A percentile compares a stretch with the other conserved stretches of the same genome.
phyloP scores from a whole-genome alignment of 805 yeast species.

The Metschnikowia colocasiae region DNA sequence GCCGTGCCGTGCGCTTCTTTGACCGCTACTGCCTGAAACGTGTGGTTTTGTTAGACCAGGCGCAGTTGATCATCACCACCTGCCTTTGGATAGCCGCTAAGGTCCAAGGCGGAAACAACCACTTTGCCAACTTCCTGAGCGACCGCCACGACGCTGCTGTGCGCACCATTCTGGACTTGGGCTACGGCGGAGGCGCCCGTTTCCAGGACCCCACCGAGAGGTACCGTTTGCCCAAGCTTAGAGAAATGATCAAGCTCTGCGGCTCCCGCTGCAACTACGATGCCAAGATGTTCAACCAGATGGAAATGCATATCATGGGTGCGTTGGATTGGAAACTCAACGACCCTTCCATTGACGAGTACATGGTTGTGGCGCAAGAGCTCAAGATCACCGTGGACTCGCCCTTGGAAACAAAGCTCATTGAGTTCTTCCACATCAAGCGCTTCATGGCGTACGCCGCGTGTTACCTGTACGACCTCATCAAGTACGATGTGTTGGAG shows the following conservation, averaged over 20 bases:
- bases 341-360: constrained; percentile 52
- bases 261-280: constrained; percentile 56
- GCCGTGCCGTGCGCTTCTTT: constrained; percentile 68
- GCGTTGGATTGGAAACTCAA: constrained; percentile 71
- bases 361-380: constrained; percentile 33
- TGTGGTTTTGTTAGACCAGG: constrained; percentile 78
- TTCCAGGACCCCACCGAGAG: constrained; percentile 69
- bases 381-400: constrained; percentile 29
- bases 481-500: constrained; percentile 11
- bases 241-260: constrained; percentile 68
- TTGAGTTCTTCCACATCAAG: constrained; percentile 45
- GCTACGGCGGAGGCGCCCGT: constrained; percentile 53
- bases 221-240: constrained; percentile 59
- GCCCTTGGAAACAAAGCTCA: constrained; percentile 7
- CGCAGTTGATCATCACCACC: constrained; percentile 86
- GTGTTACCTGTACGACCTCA: constrained; percentile 44
- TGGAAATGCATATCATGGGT: constrained; percentile 71
- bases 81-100: constrained; percentile 93
- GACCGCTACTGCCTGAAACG: constrained; percentile 91
- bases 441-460: constrained; percentile 48
- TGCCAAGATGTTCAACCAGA: constrained; percentile 49
- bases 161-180: constrained; percentile 35
- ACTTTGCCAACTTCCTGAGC: constrained; percentile 45
- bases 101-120: constrained; percentile 71
- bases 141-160: constrained; percentile 13